Evolutionary conservation across 31 red algal species (phyloP).

Genomic region (Asparagopsis taxiformis): DNA sequence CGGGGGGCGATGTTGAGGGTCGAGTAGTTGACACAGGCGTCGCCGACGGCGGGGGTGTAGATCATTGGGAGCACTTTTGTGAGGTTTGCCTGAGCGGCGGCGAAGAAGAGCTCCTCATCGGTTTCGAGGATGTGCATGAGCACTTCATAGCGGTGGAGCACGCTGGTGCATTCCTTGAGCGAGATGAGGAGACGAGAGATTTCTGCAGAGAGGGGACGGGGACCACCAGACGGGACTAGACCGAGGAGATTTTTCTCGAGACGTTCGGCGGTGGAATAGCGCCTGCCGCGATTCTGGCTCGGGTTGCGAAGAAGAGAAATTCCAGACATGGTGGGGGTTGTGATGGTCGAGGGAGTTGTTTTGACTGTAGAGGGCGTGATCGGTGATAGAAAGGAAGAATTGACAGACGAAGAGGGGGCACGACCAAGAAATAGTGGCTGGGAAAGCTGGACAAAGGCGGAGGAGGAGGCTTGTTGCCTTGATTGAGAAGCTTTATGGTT

Average conservation of each 20-base stretch:
- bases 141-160: conserved; percentile 47
- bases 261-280: conserved; percentile 59
- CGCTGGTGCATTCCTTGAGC: conserved; percentile 11
- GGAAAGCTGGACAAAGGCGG: too few relatives aligned
- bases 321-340: conserved; percentile 32
- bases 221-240: conserved; percentile 40
- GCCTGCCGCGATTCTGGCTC: conserved; percentile 30
- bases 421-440: too few relatives aligned
- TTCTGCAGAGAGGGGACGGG: conserved; percentile 34
- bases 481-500: too few relatives aligned
- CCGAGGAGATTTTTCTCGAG: conserved; percentile 27
- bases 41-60: conserved; percentile 84
- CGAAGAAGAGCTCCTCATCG: conserved; percentile 74
- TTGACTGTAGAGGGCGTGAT: too few relatives aligned
- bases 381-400: too few relatives aligned
- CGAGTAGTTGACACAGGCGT: conserved; percentile 60
- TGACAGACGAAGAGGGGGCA: too few relatives aligned
- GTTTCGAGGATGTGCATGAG: conserved; percentile 30
- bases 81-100: conserved; percentile 42
- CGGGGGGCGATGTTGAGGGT: conserved; percentile 23
- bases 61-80: conserved; percentile 61
- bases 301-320: conserved; percentile 56
- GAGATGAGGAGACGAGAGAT: conserved; percentile 25
- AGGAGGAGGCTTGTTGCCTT: too few relatives aligned
- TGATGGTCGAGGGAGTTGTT: too few relatives aligned